phyloP scores from a whole-genome alignment of 2,329 filamentous ascomycete genomes.

The Trichoderma sp. region DNA sequence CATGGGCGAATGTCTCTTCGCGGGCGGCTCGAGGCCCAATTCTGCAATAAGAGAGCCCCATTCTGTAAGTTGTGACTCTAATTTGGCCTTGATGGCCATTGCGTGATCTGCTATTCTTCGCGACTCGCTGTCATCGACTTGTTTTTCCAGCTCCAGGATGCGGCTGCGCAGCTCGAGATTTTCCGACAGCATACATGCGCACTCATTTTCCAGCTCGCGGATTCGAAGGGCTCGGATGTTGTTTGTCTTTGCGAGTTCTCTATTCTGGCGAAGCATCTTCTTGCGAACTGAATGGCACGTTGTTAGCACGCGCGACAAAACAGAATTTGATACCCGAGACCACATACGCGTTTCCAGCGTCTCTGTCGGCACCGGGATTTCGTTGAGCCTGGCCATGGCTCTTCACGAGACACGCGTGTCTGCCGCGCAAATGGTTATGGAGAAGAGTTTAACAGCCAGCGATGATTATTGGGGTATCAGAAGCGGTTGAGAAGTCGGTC shows the following conservation, averaged over 20 bases:
- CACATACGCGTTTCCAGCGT: slow-evolving; percentile 70
- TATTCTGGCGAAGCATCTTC: slow-evolving; percentile 79
- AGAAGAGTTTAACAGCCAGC: not conserved
- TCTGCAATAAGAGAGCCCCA: slow-evolving; percentile 66
- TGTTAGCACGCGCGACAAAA: slow-evolving; percentile 10
- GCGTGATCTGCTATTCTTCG: slow-evolving; percentile 66
- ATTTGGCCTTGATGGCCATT: slow-evolving; percentile 66
- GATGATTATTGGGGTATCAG: not conserved
- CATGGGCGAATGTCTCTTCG: slow-evolving; percentile 48
- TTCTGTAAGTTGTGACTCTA: slow-evolving; percentile 73
- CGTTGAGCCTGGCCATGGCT: slow-evolving; percentile 78
- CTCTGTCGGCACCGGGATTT: slow-evolving; percentile 67
- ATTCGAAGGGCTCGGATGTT: slow-evolving; percentile 77
- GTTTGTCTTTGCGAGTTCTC: slow-evolving; percentile 79
- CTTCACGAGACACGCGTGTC: slow-evolving; percentile 42
- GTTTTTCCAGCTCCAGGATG: slow-evolving; percentile 68
- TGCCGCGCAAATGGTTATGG: not conserved
- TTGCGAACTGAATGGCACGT: slow-evolving; percentile 63
- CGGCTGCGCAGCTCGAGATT: slow-evolving; percentile 73
- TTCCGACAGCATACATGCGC: slow-evolving; percentile 72
- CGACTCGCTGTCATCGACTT: slow-evolving; percentile 62
- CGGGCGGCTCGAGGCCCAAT: slow-evolving; percentile 62
- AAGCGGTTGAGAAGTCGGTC: slow-evolving; percentile 16
- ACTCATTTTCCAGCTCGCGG: slow-evolving; percentile 73
- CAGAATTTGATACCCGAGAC: slow-evolving; percentile 17